Base-by-base conservation (phyloP, 495 filamentous ascomycete genomes). In the Chlorociboria aeruginascens region DNA sequence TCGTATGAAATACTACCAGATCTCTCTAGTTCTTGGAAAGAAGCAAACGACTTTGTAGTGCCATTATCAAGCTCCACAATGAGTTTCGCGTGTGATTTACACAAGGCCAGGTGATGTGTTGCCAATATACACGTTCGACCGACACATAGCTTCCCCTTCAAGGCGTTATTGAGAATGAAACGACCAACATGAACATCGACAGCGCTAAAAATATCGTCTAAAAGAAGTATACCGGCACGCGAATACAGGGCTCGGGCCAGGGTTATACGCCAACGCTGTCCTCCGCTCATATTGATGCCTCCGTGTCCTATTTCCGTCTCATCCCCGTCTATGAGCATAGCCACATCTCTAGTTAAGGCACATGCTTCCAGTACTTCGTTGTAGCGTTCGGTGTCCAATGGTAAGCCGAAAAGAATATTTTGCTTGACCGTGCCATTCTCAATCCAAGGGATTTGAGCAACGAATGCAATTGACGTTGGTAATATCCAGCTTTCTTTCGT, bases 201-300 rank as follows among this genome's bases (percentile, higher is more conserved):
- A 2, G 83, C 82, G 14, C 77, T 81, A 10, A 86, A 61, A 8
- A 82, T 77, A 53, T 86, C 82, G 55, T 87, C 83, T 9, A 87
- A 66, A 8, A 85, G 56, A 9, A 86, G 60, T 8, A 83, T 72
- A 1, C 70, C 73, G 7, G 80, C 73, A 4, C 70, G 63, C 32
- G 81, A 84, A 53, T 86, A 87, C 1, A 85, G 66, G 2, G 82
- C 83, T 43, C 83, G 70, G 16, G 83, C 83, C 1, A 87, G 66
- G 8, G 77, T 73, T 13, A 84, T 68, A 12, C 83, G 70, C 61
- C 81, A 81, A 39, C 75, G 74, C 54, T 87, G 83, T 0, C 83
- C 83, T 38, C 83, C 83, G 8, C 76, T 81, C 3, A 87, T 67
- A 38, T 73, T 79, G n/a, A 83, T 74, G 0, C 83, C 83, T 45